phyloP scores from a whole-genome alignment of 495 filamentous ascomycete species.

The Daldinia childiae region DNA sequence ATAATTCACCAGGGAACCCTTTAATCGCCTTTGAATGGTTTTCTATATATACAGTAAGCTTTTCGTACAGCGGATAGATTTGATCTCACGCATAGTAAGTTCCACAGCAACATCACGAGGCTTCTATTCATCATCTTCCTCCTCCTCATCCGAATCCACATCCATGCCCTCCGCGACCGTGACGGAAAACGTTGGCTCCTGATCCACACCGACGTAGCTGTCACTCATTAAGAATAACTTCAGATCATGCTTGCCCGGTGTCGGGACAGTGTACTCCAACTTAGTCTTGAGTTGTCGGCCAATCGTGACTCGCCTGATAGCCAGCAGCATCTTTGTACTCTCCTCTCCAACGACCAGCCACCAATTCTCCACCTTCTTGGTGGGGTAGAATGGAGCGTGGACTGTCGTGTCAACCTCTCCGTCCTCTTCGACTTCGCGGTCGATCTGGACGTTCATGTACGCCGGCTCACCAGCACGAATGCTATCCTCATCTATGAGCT shows the following conservation, averaged over 20 bases:
- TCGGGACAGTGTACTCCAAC: constrained; percentile 89
- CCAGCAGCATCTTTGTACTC: constrained; percentile 82
- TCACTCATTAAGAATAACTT: constrained; percentile 97
- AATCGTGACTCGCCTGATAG: constrained; percentile 94
- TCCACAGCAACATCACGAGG: constrained; percentile 9
- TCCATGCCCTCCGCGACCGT: constrained; percentile 93
- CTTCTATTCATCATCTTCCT: constrained; percentile 62
- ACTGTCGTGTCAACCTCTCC: constrained; percentile 82
- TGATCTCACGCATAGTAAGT: constrained; percentile 35
- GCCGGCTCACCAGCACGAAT: constrained; percentile 82
- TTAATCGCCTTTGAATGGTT: constrained; percentile 23
- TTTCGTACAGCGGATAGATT: constrained; percentile 29
- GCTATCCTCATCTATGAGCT: constrained; percentile 81
- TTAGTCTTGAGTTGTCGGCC: constrained; percentile 77
- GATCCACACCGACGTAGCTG: constrained; percentile 96
- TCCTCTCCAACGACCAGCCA: constrained; percentile 97
- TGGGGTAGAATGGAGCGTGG: constrained; percentile 95
- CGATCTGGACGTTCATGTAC: constrained; percentile 85
- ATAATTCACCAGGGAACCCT: constrained; percentile 27
- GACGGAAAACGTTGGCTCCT: constrained; percentile 88
- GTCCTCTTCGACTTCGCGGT: constrained; percentile 79
- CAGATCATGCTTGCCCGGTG: constrained; percentile 84
- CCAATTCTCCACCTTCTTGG: constrained; percentile 92
- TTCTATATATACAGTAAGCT: constrained; percentile 50
- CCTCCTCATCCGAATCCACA: constrained; percentile 87